Evolutionary conservation across 306 rosid species (phyloP).

Genomic region (Rubus idaeus): DNA sequence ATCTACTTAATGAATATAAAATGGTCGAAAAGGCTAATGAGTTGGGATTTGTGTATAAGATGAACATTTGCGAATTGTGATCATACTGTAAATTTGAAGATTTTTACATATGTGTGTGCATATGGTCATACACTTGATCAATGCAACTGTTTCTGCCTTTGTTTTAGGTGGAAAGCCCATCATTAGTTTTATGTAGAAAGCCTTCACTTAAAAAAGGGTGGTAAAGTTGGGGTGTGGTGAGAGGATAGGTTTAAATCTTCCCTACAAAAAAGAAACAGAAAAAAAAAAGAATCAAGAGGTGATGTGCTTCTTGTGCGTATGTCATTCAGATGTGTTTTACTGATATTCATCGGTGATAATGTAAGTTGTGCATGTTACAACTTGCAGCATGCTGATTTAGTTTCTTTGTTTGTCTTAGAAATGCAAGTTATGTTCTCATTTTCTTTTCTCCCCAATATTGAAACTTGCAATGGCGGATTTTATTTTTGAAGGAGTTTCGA

Average conservation of each 20-base stretch:
- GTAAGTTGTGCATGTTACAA: background rate
- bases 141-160: background rate
- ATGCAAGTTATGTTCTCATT: conserved; percentile 9
- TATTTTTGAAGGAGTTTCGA: conserved; percentile 56
- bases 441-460: conserved; percentile 4
- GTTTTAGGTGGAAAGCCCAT: background rate
- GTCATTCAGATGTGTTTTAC: background rate
- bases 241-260: background rate
- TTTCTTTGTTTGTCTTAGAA: background rate
- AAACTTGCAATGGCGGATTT: conserved; percentile 6
- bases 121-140: background rate
- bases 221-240: background rate
- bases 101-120: background rate
- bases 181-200: background rate
- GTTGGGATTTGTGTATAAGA: background rate
- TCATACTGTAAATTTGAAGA: background rate
- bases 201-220: background rate
- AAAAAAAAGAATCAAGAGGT: background rate
- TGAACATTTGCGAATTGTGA: background rate
- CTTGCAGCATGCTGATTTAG: background rate
- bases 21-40: conserved; percentile 1
- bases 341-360: background rate
- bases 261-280: background rate
- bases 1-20: background rate
- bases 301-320: background rate